Base-by-base conservation (phyloP, 768 basidiomycete species). In the Suillus lakei region DNA sequence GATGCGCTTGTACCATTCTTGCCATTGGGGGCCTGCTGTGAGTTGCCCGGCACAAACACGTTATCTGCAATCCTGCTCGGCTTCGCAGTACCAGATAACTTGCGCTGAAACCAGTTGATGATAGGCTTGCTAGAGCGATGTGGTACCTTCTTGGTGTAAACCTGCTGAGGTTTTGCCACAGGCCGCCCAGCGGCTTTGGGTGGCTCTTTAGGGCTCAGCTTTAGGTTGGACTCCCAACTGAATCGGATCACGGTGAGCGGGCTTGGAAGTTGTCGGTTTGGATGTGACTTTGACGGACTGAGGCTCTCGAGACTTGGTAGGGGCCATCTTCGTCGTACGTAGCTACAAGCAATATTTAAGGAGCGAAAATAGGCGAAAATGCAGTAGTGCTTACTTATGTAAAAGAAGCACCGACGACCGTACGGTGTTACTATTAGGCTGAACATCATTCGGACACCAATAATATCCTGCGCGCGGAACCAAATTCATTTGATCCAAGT, bases 101-200 rank as follows among this genome's bases (percentile, higher is more conserved):
- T 95, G 68, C 92, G 88, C 72, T 95, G 93, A 66, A 95, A 88
- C 93, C 93, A 95, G 70, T 92, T 91, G 71, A 95, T 89, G 70
- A 95, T 90, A 10, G 93, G 93, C 74, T 93, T 92, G 76, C 92
- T 91, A 21, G 90, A 87, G 44, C 90, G 87, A 56, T 87, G 85
- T 62, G 88, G 78, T 8, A 86, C 73, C 74, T 90, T 91, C 81
- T 92, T 91, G 64, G 81, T 77, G 54, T 76, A 73, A 56, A 71
- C 55, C 67, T 84, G 84, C 72, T 72, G 67, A 65, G 67, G 73
- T 66, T 68, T 74, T 56, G 65, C 66, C 51, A 67, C 66, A 41
- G 60, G 64, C 68, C 66, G 69, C 64, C 63, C 72, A 65, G 66
- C 68, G 64, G 66, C 55, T 5, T 61, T 44, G 43, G 51, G 41